Conservation (phyloP, 2,329 filamentous ascomycete species). For the Gnomoniopsis sp. region DNA sequence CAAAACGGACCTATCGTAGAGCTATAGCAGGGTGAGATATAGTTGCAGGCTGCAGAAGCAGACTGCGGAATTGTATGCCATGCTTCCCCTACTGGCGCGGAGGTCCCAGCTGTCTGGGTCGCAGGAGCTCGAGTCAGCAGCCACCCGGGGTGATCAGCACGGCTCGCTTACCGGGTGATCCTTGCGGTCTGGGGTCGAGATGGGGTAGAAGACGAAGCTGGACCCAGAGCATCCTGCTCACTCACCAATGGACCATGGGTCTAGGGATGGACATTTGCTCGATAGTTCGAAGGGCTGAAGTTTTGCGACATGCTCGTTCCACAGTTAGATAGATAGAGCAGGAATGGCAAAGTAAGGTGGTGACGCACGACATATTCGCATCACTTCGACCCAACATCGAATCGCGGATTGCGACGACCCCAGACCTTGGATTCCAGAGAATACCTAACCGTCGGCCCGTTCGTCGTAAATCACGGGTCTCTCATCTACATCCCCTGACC, state of each 20-base stretch:
- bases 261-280: background rate
- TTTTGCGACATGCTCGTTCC: background rate
- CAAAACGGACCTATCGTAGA: background rate
- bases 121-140: constrained; percentile 17
- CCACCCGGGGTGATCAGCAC: constrained; percentile 18
- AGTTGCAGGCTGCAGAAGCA: background rate
- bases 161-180: constrained; percentile 7
- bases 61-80: constrained; percentile 7
- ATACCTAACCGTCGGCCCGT: background rate
- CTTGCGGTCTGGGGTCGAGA: constrained; percentile 7
- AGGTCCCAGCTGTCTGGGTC: constrained; percentile 16
- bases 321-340: background rate
- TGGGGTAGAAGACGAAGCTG: constrained; percentile 6
- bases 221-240: background rate
- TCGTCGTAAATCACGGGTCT: constrained; percentile 5
- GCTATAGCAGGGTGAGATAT: constrained; percentile 10
- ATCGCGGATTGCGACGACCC: background rate
- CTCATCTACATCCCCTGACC: background rate
- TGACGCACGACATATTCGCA: background rate
- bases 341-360: background rate
- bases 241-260: background rate
- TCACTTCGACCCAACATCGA: background rate
- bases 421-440: background rate
- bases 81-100: constrained; percentile 8
- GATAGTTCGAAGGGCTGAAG: background rate